A percentile compares a stretch with the other conserved stretches of the same genome.
Evolutionary conservation across 225 moss, liverwort and hornwort genomes (phyloP).

Genomic region (Thuidium tamariscinum): DNA sequence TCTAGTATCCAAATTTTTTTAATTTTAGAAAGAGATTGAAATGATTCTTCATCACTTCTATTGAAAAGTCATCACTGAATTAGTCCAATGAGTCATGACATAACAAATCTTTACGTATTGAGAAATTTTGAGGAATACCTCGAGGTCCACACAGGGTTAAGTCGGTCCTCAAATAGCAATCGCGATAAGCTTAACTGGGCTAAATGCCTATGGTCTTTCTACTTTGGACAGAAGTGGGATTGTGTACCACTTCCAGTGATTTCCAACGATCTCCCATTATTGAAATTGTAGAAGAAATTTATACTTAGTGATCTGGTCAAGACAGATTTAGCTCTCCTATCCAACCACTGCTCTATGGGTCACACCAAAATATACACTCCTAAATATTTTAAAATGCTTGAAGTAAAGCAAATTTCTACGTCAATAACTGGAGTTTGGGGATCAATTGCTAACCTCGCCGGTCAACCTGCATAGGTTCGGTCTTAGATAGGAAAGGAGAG

Average conservation of each 20-base stretch:
- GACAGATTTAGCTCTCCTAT: background rate
- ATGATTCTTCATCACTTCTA: no score
- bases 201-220: no score
- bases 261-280: background rate
- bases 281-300: background rate
- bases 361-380: background rate
- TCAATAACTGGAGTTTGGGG: background rate
- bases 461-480: background rate
- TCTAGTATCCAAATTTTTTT: no score
- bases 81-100: background rate
- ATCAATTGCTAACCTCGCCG: background rate
- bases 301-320: background rate
- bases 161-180: background rate
- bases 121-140: background rate
- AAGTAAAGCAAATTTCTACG: background rate
- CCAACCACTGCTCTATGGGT: background rate
- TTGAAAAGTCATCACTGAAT: background rate
- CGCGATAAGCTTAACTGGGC: no score
- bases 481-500: background rate
- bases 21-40: no score
- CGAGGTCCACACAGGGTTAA: no score
- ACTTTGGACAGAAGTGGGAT: background rate
- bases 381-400: background rate
- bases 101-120: background rate
- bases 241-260: background rate